Percentiles rank a stretch among this genome's conserved stretches.
Evolutionary conservation across 371 early-diverging fungal species (phyloP).

Genomic region (Encephalitozoon cuniculi): DNA sequence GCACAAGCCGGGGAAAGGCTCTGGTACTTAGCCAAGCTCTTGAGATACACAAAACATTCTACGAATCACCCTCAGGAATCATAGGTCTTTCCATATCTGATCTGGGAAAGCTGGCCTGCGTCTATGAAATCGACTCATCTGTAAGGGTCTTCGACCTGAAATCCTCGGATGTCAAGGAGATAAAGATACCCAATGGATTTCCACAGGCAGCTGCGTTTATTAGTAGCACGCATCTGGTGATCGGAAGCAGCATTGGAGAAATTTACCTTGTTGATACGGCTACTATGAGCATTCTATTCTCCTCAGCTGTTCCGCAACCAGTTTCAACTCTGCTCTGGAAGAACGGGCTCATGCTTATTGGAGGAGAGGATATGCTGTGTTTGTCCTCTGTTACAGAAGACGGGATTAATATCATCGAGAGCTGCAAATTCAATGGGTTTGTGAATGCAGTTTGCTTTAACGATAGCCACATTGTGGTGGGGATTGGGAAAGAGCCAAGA

Average conservation of each 20-base stretch:
- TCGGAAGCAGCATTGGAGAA: not conserved
- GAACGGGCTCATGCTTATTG: not conserved
- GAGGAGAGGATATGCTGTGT: not conserved
- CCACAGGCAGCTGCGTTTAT: not conserved
- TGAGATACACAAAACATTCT: not conserved
- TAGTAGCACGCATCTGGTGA: not conserved
- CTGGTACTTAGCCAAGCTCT: not conserved
- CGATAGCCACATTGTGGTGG: not conserved
- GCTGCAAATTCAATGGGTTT: not conserved
- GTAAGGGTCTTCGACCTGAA: not conserved
- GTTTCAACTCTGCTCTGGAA: not conserved
- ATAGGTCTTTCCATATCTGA: not conserved
- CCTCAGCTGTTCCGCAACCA: not conserved
- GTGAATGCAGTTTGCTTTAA: not conserved
- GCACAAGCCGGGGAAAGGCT: not conserved
- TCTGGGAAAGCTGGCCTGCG: not conserved
- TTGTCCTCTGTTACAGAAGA: not conserved
- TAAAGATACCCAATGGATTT: not conserved
- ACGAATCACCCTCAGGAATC: not conserved
- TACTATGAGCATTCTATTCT: not conserved
- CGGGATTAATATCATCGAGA: not conserved
- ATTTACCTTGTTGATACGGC: not conserved
- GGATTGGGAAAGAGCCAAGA: not conserved
- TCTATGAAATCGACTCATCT: not conserved
- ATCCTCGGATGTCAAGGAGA: not conserved